Percentiles rank a stretch among this genome's conserved stretches.
phyloP scores from a whole-genome alignment of 495 filamentous ascomycete species.

The Corynascus novoguineensis region DNA sequence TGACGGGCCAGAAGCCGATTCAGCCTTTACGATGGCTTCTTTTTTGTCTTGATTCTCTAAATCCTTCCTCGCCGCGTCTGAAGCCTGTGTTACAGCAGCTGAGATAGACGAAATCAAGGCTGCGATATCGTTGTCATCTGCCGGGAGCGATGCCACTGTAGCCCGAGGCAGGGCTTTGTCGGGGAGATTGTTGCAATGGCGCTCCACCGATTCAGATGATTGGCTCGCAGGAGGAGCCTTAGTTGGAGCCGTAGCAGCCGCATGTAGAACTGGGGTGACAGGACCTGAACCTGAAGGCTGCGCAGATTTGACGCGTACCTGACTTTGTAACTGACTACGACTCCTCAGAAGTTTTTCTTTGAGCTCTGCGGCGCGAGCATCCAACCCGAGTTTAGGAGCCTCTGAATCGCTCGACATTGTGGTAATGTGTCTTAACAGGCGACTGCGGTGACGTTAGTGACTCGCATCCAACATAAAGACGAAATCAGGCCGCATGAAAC shows the following conservation, averaged over 20 bases:
- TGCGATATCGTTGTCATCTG: slow-evolving; percentile 23
- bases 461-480: background rate
- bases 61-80: background rate
- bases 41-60: background rate
- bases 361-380: slow-evolving; percentile 24
- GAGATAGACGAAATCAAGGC: slow-evolving; percentile 25
- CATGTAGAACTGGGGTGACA: background rate
- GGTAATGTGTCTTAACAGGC: background rate
- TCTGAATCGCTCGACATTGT: slow-evolving; percentile 1
- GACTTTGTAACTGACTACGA: slow-evolving; percentile 10
- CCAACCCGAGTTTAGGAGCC: slow-evolving; percentile 8
- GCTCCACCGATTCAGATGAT: too few species aligned
- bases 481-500: background rate
- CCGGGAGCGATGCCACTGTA: slow-evolving; percentile 14
- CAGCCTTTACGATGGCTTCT: background rate
- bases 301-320: slow-evolving; percentile 1
- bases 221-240: background rate
- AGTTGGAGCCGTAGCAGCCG: background rate
- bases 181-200: too few species aligned
- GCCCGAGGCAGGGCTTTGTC: background rate
- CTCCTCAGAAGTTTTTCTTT: slow-evolving; percentile 23
- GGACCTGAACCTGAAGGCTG: background rate
- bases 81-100: background rate
- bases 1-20: background rate
- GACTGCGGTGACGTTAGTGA: background rate